These are phyloP conservation scores for Crithidia brevicula DNA, from an alignment of 208 protist species.

Conservation along the genomic window DNA sequence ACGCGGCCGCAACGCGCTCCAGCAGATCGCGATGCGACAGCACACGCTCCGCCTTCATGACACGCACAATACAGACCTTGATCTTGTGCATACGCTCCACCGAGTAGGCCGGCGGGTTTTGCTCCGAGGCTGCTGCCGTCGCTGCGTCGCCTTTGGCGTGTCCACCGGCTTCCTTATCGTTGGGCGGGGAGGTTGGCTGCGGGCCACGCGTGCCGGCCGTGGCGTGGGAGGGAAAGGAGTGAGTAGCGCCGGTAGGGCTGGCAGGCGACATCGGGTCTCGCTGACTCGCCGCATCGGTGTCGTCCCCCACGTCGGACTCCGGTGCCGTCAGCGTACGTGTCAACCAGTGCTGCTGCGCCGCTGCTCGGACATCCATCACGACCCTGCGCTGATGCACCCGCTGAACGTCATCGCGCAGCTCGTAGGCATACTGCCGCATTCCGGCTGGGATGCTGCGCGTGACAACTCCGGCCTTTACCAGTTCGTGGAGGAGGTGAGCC, in stretches of 20 bases:
- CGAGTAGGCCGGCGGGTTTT: slow-evolving; percentile 11
- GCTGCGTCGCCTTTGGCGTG: background rate
- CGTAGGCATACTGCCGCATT: slow-evolving; percentile 43
- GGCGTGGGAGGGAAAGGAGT: background rate
- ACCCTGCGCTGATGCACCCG: slow-evolving; percentile 43
- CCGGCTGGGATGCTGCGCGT: slow-evolving; percentile 35
- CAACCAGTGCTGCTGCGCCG: slow-evolving; percentile 40
- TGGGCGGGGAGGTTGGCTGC: background rate
- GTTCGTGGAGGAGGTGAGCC: slow-evolving; percentile 46
- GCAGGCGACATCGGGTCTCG: slow-evolving; percentile 16
- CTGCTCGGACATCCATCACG: slow-evolving; percentile 44
- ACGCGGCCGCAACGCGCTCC: slow-evolving; percentile 20
- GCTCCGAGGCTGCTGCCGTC: background rate
- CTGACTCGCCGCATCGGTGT: slow-evolving; percentile 10
- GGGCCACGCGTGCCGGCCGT: background rate
- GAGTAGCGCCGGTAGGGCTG: background rate
- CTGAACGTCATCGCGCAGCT: slow-evolving; percentile 35
- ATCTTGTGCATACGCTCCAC: slow-evolving; percentile 44
- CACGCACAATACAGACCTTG: slow-evolving; percentile 57
- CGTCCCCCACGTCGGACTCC: slow-evolving; percentile 10
- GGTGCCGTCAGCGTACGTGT: slow-evolving; percentile 22
- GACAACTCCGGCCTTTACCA: slow-evolving; percentile 61
- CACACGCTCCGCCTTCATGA: slow-evolving; percentile 50
- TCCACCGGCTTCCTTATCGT: background rate
- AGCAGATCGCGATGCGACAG: slow-evolving; percentile 52